A percentile compares a stretch with the other conserved stretches of the same genome.
Conservation (phyloP, 805 yeast species). For the Pichia cephalocereana region DNA sequence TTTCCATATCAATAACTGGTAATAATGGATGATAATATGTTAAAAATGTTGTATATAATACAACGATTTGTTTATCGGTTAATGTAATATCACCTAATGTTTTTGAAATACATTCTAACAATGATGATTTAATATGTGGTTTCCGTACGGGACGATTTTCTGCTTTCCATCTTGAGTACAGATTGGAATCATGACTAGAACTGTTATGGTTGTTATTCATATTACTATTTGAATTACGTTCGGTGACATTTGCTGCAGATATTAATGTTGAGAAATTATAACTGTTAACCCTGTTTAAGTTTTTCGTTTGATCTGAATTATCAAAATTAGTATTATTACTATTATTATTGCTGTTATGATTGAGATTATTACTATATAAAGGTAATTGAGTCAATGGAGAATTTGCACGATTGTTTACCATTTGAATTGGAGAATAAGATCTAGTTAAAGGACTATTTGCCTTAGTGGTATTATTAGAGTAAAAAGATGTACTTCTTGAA, state of each 20-base stretch:
- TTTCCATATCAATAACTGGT: conserved; percentile 76
- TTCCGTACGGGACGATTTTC: conserved; percentile 16
- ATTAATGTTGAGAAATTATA: conserved; percentile 2
- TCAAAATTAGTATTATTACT: too few species aligned
- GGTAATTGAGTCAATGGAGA: not conserved
- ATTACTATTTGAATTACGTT: not conserved
- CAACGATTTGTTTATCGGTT: conserved; percentile 49
- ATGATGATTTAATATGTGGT: conserved; percentile 16
- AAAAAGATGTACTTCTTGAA: not conserved
- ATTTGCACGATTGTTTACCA: not conserved
- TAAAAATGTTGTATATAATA: conserved; percentile 61
- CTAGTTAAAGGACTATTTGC: not conserved
- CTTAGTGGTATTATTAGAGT: not conserved
- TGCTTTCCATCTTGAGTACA: conserved; percentile 11
- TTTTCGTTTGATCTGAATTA: not conserved
- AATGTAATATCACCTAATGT: conserved; percentile 60
- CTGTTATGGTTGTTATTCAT: not conserved
- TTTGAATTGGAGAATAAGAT: not conserved
- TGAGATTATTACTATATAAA: not conserved
- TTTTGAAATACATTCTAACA: conserved; percentile 53
- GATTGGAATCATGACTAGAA: not conserved
- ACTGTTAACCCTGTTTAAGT: not conserved
- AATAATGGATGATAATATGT: conserved; percentile 73
- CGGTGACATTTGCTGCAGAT: conserved; percentile 2
- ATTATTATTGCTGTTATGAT: too few species aligned